phyloP scores from a whole-genome alignment of 345 rosid genomes.

The Euclidium syriacum region DNA sequence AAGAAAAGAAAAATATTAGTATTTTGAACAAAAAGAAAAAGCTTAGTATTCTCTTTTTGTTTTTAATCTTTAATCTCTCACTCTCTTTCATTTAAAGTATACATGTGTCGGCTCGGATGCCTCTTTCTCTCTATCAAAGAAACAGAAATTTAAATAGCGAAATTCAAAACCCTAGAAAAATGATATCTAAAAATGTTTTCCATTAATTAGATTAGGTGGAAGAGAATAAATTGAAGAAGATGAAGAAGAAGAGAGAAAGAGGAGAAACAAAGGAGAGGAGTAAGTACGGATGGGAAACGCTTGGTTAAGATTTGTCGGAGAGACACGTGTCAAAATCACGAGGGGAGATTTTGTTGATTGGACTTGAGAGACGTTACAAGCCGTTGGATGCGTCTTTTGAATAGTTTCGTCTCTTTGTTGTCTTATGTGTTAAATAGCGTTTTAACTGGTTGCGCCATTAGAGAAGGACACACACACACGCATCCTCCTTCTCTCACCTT shows the following conservation, averaged over 20 bases:
- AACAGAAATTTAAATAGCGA: background rate
- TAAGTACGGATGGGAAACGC: constrained; percentile 24
- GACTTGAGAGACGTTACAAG: background rate
- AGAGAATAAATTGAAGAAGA: background rate
- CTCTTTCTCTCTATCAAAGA: background rate
- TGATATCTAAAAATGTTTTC: background rate
- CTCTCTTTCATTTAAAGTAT: constrained; percentile 10
- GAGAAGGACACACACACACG: background rate
- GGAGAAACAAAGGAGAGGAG: background rate
- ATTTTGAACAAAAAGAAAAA: background rate
- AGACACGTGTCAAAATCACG: constrained; percentile 27
- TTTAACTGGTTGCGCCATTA: background rate
- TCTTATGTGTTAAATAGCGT: constrained; percentile 11
- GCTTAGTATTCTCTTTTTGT: background rate
- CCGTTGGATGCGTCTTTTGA: constrained; percentile 24
- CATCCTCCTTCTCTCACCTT: background rate
- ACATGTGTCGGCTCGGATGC: background rate
- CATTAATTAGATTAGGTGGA: background rate
- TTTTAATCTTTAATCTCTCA: background rate
- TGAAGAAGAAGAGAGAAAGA: background rate
- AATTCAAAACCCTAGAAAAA: background rate
- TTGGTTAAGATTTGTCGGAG: constrained; percentile 30
- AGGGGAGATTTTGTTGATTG: constrained; percentile 9
- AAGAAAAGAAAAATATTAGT: background rate
- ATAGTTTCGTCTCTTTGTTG: constrained; percentile 20